These are phyloP conservation scores for Psidium friedrichsthalianum DNA, from an alignment of 345 rosid genomes.

Conservation along the genomic window DNA sequence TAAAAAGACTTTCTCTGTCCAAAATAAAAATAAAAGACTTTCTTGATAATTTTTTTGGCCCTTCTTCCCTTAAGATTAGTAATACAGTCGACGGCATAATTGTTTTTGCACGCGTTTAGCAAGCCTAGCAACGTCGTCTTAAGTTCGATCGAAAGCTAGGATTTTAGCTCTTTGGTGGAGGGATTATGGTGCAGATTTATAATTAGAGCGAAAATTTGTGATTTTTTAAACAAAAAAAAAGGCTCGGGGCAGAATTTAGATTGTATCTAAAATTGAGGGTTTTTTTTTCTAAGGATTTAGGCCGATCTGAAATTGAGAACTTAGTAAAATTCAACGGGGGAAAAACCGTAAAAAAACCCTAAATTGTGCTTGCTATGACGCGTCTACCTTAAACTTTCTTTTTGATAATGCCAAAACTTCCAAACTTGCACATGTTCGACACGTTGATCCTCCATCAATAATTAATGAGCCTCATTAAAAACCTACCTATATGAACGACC, in stretches of 20 bases:
- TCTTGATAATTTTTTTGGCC: too few relatives aligned
- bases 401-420: too few relatives aligned
- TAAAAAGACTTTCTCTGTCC: too few relatives aligned
- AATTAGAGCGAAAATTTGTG: fast-evolving
- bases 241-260: fast-evolving
- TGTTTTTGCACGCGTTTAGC: not conserved
- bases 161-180: not conserved
- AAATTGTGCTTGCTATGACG: too few relatives aligned
- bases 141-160: not conserved
- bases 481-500: too few relatives aligned
- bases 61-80: fast-evolving
- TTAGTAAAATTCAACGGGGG: not conserved
- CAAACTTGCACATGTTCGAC: too few relatives aligned
- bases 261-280: not conserved
- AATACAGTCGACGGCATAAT: fast-evolving
- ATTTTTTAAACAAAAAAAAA: not conserved
- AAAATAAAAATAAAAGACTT: too few relatives aligned
- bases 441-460: too few relatives aligned
- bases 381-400: too few relatives aligned
- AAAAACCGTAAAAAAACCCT: too few relatives aligned
- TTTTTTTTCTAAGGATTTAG: not conserved
- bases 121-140: not conserved
- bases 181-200: not conserved
- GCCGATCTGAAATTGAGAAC: not conserved
- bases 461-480: too few relatives aligned